Evolutionary conservation across 2,329 filamentous ascomycete genomes (phyloP).

Genomic region (Fusarium decemcellulare): DNA sequence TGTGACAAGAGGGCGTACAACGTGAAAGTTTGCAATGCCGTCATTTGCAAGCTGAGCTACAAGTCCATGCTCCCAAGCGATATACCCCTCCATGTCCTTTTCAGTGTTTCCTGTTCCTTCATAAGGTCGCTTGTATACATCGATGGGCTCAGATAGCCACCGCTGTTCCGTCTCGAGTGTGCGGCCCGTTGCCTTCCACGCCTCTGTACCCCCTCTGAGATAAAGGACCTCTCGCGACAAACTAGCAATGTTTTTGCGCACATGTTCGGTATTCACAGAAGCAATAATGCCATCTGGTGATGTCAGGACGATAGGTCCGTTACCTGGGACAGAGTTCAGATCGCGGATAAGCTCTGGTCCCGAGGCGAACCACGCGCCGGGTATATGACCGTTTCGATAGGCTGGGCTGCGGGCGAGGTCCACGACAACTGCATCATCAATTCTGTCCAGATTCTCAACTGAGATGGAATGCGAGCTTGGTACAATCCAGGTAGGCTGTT

Average conservation of each 20-base stretch:
- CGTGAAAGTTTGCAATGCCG: neutral
- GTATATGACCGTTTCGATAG: conserved; percentile 49
- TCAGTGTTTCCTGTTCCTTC: conserved; percentile 48
- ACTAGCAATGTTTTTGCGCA: neutral
- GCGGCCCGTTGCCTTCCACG: conserved; percentile 42
- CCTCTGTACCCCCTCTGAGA: conserved; percentile 45
- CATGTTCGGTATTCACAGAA: conserved; percentile 24
- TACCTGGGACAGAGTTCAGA: conserved; percentile 26
- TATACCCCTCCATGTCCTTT: conserved; percentile 50
- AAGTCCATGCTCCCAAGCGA: conserved; percentile 53
- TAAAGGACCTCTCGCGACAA: conserved; percentile 35
- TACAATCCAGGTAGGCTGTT: conserved; percentile 3
- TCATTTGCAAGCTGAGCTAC: conserved; percentile 28
- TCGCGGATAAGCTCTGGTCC: conserved; percentile 49
- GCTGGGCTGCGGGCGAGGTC: conserved; percentile 49
- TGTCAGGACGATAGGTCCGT: conserved; percentile 46
- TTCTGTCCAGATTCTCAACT: conserved; percentile 22
- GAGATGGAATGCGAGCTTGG: conserved; percentile 13
- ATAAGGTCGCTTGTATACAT: conserved; percentile 51
- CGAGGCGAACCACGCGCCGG: conserved; percentile 49
- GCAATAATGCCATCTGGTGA: conserved; percentile 30
- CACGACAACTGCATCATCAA: conserved; percentile 38
- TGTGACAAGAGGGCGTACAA: neutral
- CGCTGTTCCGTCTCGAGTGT: conserved; percentile 44
- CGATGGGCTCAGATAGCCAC: conserved; percentile 50